Percentiles rank a stretch among this genome's conserved stretches.
These are phyloP conservation scores for Avena atlantica DNA, from an alignment of 176 grass and related monocot species.

Conservation along the genomic window DNA sequence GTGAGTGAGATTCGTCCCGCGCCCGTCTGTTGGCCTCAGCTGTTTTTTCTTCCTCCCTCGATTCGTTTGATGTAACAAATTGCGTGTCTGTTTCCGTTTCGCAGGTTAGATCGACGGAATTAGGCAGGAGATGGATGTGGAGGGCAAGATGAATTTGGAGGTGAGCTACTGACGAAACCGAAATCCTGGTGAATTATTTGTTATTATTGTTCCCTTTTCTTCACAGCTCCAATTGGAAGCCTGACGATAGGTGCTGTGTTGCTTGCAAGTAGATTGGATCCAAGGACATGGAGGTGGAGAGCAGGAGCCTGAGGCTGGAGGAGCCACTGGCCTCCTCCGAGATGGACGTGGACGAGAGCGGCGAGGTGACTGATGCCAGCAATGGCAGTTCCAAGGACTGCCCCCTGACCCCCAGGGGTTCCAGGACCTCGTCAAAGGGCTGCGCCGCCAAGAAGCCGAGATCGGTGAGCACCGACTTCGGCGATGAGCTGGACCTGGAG, in stretches of 20 bases:
- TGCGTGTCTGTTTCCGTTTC: not conserved
- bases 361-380: slow-evolving; percentile 40
- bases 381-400: slow-evolving; percentile 64
- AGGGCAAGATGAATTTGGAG: slow-evolving; percentile 42
- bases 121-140: slow-evolving; percentile 40
- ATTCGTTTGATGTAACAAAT: slow-evolving; percentile 32
- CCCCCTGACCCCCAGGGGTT: slow-evolving; percentile 51
- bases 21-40: slow-evolving; percentile 24
- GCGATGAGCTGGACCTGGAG: slow-evolving; percentile 62
- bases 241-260: slow-evolving; percentile 17
- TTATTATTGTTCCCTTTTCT: not conserved
- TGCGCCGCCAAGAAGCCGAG: slow-evolving; percentile 61
- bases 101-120: slow-evolving; percentile 31
- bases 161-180: slow-evolving; percentile 18
- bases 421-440: slow-evolving; percentile 43
- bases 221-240: not conserved
- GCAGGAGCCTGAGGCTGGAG: slow-evolving; percentile 44
- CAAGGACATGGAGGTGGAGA: slow-evolving; percentile 57
- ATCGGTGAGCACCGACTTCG: slow-evolving; percentile 65
- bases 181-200: not conserved
- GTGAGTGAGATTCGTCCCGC: slow-evolving; percentile 48
- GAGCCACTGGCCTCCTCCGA: slow-evolving; percentile 44
- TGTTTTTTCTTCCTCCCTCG: not conserved
- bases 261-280: slow-evolving; percentile 52
- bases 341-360: slow-evolving; percentile 68